phyloP scores from a whole-genome alignment of 1,284 basidiomycete genomes.

The Peniophora sp. region DNA sequence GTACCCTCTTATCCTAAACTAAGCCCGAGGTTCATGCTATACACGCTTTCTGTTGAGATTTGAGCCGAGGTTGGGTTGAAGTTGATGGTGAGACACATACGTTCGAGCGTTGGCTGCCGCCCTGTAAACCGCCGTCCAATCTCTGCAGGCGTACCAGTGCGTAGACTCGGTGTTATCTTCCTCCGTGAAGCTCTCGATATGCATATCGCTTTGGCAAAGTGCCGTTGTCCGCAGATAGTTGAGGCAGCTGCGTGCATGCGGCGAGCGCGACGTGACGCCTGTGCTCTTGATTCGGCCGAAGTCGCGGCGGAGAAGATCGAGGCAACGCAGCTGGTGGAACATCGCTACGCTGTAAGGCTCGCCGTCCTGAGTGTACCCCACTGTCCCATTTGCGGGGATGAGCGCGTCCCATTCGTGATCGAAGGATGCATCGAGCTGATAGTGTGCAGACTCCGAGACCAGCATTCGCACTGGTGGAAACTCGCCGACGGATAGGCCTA shows the following conservation, averaged over 20 bases:
- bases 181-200: background rate
- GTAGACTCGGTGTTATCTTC: background rate
- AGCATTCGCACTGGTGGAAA: background rate
- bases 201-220: background rate
- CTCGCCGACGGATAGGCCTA: background rate
- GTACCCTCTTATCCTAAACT: too few species aligned
- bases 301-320: background rate
- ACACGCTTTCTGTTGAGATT: too few species aligned
- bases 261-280: background rate
- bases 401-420: background rate
- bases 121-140: background rate
- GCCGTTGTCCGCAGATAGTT: background rate
- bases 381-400: background rate
- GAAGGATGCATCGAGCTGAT: background rate
- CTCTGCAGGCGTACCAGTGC: background rate
- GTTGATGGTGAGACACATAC: background rate
- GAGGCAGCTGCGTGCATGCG: background rate
- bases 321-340: background rate
- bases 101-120: background rate
- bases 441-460: background rate
- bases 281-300: background rate
- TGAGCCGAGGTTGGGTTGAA: too few species aligned
- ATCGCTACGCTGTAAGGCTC: background rate
- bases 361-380: background rate
- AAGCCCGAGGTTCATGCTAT: too few species aligned